Conservation (phyloP, 1,139 yeast species). For the Pichia sp. region DNA sequence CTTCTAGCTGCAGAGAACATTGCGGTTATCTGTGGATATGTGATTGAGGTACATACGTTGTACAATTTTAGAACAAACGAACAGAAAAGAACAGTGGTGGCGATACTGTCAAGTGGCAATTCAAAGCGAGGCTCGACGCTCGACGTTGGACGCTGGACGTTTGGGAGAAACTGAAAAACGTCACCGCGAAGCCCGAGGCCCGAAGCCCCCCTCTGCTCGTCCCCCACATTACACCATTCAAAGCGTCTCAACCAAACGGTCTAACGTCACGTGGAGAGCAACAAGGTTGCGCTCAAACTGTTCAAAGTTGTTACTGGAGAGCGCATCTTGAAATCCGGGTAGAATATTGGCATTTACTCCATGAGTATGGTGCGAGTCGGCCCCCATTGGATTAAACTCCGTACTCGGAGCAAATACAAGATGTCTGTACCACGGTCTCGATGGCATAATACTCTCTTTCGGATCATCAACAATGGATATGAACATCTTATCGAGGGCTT, state of each 20-base stretch:
- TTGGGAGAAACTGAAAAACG: neutral
- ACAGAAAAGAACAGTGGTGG: neutral
- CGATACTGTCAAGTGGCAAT: no score
- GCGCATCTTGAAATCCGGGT: conserved; percentile 37
- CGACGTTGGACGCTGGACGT: no score
- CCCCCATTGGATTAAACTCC: no score
- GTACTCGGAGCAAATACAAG: conserved; percentile 33
- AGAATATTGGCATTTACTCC: conserved; percentile 23
- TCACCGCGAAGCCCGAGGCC: neutral
- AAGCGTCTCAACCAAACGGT: neutral
- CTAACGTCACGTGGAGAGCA: conserved; percentile 8
- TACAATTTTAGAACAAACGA: neutral
- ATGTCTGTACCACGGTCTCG: conserved; percentile 38
- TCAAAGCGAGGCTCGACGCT: no score
- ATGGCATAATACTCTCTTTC: conserved; percentile 20
- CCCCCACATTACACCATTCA: neutral
- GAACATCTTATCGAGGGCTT: conserved; percentile 41
- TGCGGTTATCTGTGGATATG: neutral
- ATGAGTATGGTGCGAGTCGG: no score
- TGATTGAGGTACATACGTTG: no score
- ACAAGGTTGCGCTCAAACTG: conserved; percentile 15
- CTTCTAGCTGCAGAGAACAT: conserved; percentile 30
- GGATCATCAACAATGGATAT: conserved; percentile 8
- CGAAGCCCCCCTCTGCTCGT: neutral
- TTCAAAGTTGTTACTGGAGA: conserved; percentile 23